Evolutionary conservation across 495 filamentous ascomycete genomes (phyloP).

Genomic region (Penicillium goetzii): DNA sequence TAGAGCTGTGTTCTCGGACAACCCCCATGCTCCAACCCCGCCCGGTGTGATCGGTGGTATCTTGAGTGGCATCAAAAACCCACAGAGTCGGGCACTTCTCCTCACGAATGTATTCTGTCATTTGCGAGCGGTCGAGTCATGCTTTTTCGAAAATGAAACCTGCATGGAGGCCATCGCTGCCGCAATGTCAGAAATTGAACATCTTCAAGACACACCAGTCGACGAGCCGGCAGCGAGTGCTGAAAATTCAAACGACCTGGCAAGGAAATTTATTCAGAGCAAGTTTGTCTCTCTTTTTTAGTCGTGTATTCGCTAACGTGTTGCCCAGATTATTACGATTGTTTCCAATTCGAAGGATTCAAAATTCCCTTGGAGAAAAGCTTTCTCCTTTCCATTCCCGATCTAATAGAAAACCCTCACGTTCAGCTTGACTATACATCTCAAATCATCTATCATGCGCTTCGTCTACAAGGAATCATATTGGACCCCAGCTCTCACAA

Average conservation of each 20-base stretch:
- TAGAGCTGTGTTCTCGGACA: background rate
- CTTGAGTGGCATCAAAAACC: background rate
- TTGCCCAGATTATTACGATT: background rate
- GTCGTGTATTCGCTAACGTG: background rate
- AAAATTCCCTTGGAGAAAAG: background rate
- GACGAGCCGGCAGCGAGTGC: background rate
- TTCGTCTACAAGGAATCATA: background rate
- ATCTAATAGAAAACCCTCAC: background rate
- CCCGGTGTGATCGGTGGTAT: background rate
- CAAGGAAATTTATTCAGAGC: background rate
- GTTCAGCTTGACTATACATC: background rate
- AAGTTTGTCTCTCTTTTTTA: background rate
- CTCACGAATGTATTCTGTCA: background rate
- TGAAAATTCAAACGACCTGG: background rate
- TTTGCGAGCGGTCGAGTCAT: background rate
- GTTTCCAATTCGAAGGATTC: background rate
- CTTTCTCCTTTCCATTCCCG: background rate
- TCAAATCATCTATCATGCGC: background rate
- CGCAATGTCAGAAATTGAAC: background rate
- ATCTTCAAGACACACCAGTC: background rate
- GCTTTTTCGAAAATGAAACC: background rate
- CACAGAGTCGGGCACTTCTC: background rate
- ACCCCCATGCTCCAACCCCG: background rate
- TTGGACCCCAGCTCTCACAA: background rate
- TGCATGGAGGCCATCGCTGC: background rate